Conservation (phyloP, 352 stramenopile species). For the Pythium angustatum region DNA sequence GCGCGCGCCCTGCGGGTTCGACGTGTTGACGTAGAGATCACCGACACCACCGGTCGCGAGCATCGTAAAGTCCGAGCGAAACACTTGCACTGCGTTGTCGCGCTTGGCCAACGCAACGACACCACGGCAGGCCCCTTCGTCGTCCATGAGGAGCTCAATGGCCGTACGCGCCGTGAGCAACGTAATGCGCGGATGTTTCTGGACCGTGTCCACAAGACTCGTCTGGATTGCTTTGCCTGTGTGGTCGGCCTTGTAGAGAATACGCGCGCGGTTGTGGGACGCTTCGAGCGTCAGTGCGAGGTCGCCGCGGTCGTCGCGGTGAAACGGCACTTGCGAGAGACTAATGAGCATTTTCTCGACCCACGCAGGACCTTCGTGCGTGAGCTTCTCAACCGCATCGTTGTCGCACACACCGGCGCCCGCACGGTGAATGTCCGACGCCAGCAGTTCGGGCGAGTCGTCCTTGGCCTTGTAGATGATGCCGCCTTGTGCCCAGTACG, state of each 20-base stretch:
- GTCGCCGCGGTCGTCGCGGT: conserved; percentile 62
- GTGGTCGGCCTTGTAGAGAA: conserved; percentile 94
- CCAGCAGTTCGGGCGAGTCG: conserved; percentile 85
- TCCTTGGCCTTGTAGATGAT: conserved; percentile 94
- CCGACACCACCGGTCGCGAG: conserved; percentile 92
- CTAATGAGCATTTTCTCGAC: conserved; percentile 92
- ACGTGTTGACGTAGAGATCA: conserved; percentile 95
- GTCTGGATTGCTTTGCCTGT: conserved; percentile 92
- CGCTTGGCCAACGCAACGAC: conserved; percentile 66
- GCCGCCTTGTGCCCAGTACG: conserved; percentile 94
- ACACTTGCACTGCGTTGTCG: conserved; percentile 52
- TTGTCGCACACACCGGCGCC: conserved; percentile 91
- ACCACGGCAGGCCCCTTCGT: conserved; percentile 58
- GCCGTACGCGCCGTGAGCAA: conserved; percentile 72
- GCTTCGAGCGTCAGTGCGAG: conserved; percentile 88
- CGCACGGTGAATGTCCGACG: conserved; percentile 89
- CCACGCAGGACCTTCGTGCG: conserved; percentile 82
- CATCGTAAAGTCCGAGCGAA: conserved; percentile 83
- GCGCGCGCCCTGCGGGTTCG: conserved; percentile 86
- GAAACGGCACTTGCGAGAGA: conserved; percentile 89
- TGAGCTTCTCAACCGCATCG: conserved; percentile 91
- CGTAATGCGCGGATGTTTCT: conserved; percentile 79
- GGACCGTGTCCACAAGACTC: conserved; percentile 87
- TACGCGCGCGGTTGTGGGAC: conserved; percentile 91
- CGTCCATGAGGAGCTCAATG: conserved; percentile 79